Percentiles rank a stretch among this genome's conserved stretches.
These are phyloP conservation scores for Cystobasidiaceae sp. DNA, from an alignment of 1,284 basidiomycete genomes.

Conservation along the genomic window DNA sequence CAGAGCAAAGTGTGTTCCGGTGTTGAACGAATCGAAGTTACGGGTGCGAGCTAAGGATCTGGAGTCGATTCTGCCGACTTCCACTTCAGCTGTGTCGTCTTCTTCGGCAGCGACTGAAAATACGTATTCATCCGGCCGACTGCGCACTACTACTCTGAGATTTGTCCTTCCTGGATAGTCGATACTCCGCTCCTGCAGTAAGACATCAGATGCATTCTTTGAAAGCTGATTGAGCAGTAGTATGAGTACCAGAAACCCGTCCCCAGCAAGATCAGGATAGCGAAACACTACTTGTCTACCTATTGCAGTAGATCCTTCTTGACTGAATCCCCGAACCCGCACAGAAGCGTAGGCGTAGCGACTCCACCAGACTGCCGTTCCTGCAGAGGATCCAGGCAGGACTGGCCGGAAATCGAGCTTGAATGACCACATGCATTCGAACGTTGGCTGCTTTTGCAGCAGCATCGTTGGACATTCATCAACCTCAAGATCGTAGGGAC, in stretches of 20 bases:
- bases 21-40: slow-evolving; percentile 1
- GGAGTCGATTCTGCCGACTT: neutral
- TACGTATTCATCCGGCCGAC: neutral
- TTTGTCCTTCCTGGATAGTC: neutral
- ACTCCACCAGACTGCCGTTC: slow-evolving; percentile 2
- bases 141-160: neutral
- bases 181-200: neutral
- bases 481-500: neutral
- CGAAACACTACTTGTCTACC: slow-evolving; percentile 4
- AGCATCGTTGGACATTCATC: slow-evolving; percentile 16
- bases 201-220: neutral
- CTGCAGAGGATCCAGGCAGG: neutral
- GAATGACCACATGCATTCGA: neutral
- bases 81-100: neutral
- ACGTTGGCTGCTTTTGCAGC: slow-evolving; percentile 4
- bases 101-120: neutral
- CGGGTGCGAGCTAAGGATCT: neutral
- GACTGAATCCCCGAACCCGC: neutral
- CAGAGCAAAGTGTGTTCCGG: slow-evolving; percentile 2
- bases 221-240: neutral
- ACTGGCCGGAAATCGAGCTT: neutral
- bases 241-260: neutral
- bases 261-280: neutral
- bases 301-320: neutral
- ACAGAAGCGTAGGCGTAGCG: slow-evolving; percentile 7